These are phyloP conservation scores for Fusarium compactum DNA, from an alignment of 2,329 filamentous ascomycete genomes.

Conservation along the genomic window DNA sequence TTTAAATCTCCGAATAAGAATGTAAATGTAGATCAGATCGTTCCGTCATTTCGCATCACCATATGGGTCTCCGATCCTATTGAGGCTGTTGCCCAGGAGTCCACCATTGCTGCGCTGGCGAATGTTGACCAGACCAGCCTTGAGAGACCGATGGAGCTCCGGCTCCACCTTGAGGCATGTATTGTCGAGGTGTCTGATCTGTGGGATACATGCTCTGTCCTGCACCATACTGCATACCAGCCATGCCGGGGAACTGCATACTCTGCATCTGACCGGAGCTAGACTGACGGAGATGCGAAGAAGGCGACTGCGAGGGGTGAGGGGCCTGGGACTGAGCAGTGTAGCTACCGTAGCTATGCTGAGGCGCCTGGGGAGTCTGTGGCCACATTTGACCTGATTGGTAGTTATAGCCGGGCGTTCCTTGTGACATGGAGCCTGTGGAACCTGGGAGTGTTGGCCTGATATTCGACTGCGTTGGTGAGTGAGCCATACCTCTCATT, in stretches of 20 bases:
- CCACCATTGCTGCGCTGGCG: conserved; percentile 71
- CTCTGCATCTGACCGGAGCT: conserved; percentile 68
- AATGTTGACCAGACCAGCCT: conserved; percentile 70
- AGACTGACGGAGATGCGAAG: conserved; percentile 71
- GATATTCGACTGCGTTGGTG: conserved; percentile 70
- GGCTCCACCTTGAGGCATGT: conserved; percentile 73
- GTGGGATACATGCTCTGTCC: conserved; percentile 70
- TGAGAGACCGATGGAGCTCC: conserved; percentile 64
- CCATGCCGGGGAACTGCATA: conserved; percentile 74
- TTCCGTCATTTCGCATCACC: conserved; percentile 42
- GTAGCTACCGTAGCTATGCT: conserved; percentile 66
- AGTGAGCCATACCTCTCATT: conserved; percentile 74
- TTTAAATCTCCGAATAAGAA: conserved; percentile 25
- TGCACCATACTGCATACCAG: conserved; percentile 68
- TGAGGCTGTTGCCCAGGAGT: conserved; percentile 62
- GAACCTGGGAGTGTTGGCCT: conserved; percentile 72
- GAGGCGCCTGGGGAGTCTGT: conserved; percentile 73
- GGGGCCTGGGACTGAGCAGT: conserved; percentile 65
- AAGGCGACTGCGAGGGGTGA: conserved; percentile 66
- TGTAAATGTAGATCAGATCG: conserved; percentile 35
- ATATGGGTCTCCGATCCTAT: conserved; percentile 28
- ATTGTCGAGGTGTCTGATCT: conserved; percentile 73
- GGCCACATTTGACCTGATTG: conserved; percentile 74
- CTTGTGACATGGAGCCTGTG: conserved; percentile 64
- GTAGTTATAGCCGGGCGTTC: conserved; percentile 71